Evolutionary conservation across 2,329 filamentous ascomycete species (phyloP).

Genomic region (Rutstroemia sydowiana): DNA sequence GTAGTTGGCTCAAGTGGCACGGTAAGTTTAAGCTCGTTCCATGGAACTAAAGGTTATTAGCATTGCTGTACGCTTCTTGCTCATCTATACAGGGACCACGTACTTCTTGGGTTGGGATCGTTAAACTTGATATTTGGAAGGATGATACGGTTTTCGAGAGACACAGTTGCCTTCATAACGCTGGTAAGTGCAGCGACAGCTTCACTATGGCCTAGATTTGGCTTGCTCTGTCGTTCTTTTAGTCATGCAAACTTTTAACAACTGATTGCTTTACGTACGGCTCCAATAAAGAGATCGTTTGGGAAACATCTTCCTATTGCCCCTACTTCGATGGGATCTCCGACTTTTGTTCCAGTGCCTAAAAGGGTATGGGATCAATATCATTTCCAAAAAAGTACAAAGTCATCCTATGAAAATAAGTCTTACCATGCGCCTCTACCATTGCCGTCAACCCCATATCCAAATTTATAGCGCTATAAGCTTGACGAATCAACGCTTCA

Average conservation of each 20-base stretch:
- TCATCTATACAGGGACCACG: constrained; percentile 20
- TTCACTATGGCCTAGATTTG: constrained; percentile 26
- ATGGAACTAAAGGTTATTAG: not conserved
- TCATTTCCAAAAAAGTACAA: not conserved
- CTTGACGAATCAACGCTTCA: constrained; percentile 18
- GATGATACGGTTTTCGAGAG: constrained; percentile 35
- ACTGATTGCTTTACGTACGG: constrained; percentile 7
- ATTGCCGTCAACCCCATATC: constrained; percentile 11
- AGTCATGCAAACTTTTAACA: not conserved
- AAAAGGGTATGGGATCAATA: not conserved
- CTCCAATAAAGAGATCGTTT: constrained; percentile 13
- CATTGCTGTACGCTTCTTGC: not conserved
- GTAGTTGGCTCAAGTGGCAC: not conserved
- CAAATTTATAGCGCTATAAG: constrained; percentile 15
- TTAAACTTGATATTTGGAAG: constrained; percentile 33
- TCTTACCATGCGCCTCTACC: constrained; percentile 13
- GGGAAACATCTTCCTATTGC: not conserved
- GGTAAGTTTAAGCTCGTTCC: not conserved
- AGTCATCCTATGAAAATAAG: not conserved
- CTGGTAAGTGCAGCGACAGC: constrained; percentile 19
- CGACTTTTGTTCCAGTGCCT: constrained; percentile 13
- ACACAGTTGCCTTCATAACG: constrained; percentile 34
- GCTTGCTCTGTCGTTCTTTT: constrained; percentile 12
- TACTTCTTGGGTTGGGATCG: constrained; percentile 29
- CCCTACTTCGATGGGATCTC: constrained; percentile 13